These are phyloP conservation scores for Rhizophagus sp. DNA, from an alignment of 192 early-diverging fungal species.

Conservation along the genomic window DNA sequence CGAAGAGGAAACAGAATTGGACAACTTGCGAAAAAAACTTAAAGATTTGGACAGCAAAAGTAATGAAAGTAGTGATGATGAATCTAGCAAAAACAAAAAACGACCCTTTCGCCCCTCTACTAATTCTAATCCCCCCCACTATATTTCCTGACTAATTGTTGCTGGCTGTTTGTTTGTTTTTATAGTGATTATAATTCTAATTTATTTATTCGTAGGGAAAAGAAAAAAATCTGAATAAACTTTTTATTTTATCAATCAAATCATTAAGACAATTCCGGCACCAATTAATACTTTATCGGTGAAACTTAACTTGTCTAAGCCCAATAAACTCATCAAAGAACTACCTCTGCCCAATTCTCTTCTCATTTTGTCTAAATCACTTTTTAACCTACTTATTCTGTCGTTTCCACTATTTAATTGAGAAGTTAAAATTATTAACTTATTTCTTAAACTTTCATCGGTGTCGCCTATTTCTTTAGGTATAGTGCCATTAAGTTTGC, in stretches of 20 bases:
- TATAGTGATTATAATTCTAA: no score
- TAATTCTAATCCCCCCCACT: no score
- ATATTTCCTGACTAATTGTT: no score
- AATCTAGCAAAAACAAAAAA: no score
- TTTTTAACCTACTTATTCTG: background rate
- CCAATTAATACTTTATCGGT: slow-evolving; percentile 12
- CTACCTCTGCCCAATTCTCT: no score
- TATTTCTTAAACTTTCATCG: background rate
- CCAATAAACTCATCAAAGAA: background rate
- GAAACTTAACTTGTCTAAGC: slow-evolving; percentile 4
- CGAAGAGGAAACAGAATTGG: no score
- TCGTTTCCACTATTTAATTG: background rate
- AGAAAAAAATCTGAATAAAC: background rate
- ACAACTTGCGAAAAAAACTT: no score
- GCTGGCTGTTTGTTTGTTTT: no score
- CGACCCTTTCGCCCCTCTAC: no score
- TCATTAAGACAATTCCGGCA: background rate
- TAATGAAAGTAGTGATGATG: no score
- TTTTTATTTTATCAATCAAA: slow-evolving; percentile 5
- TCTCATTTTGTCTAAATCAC: slow-evolving; percentile 9
- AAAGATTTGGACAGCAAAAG: no score
- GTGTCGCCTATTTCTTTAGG: background rate
- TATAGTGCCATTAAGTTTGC: background rate
- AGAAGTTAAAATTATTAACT: background rate
- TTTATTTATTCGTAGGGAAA: background rate